A percentile compares a stretch with the other conserved stretches of the same genome.
These are phyloP conservation scores for Metschnikowia dekortorum DNA, from an alignment of 805 yeast species.

Conservation along the genomic window DNA sequence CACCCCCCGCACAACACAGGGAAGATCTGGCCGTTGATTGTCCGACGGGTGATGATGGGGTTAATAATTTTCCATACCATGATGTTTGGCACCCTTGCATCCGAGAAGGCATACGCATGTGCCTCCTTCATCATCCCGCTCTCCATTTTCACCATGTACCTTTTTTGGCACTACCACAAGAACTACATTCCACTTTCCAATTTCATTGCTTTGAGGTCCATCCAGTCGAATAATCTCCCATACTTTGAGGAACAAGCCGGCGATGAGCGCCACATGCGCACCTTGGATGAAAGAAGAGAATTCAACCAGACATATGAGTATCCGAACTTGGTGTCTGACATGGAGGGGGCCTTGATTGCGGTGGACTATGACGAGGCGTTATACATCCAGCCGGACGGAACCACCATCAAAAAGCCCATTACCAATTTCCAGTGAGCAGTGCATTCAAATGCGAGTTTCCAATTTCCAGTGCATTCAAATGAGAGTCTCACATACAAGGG, in stretches of 20 bases:
- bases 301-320: conserved; percentile 67
- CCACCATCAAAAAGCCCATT: conserved; percentile 21
- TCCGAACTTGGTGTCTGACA: conserved; percentile 61
- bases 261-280: conserved; percentile 31
- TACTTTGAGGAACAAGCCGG: conserved; percentile 6
- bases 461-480: not conserved
- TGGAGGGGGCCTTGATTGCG: conserved; percentile 86
- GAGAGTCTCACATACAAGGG: not conserved
- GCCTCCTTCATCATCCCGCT: conserved; percentile 73
- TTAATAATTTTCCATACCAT: conserved; percentile 81
- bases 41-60: conserved; percentile 78
- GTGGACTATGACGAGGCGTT: conserved; percentile 47
- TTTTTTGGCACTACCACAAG: conserved; percentile 76
- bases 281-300: conserved; percentile 79
- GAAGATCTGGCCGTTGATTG: conserved; percentile 89
- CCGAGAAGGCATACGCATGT: conserved; percentile 72
- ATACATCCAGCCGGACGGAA: conserved; percentile 27
- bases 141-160: conserved; percentile 62
- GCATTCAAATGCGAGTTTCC: not conserved
- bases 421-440: conserved; percentile 9
- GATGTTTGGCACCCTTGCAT: conserved; percentile 85
- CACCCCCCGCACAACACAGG: conserved; percentile 98
- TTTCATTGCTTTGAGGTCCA: conserved; percentile 84
- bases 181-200: conserved; percentile 75
- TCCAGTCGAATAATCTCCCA: conserved; percentile 43